Conservation (phyloP, 495 filamentous ascomycete species). For the Collariella sp. region DNA sequence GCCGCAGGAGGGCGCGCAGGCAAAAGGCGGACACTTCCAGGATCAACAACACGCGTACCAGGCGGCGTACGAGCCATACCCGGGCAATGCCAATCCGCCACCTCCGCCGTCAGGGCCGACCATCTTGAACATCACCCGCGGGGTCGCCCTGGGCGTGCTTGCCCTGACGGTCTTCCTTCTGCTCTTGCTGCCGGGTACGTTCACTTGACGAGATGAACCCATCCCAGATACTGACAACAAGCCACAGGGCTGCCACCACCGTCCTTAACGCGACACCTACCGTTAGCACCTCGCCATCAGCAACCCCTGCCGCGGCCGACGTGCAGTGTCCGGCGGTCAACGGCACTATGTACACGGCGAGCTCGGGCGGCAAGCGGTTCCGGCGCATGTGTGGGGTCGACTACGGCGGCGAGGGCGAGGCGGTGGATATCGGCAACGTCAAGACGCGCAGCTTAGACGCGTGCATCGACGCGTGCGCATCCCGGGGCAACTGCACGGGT, state of each 20-base stretch:
- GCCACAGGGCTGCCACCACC: background rate
- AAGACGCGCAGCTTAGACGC: slow-evolving; percentile 20
- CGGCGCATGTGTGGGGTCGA: slow-evolving; percentile 29
- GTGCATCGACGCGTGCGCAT: slow-evolving; percentile 31
- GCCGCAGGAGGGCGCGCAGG: background rate
- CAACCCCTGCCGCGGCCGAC: background rate
- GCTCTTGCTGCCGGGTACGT: background rate
- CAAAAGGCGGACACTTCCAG: background rate
- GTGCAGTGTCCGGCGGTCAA: slow-evolving; percentile 26
- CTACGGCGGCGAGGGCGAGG: slow-evolving; percentile 25
- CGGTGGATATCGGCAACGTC: slow-evolving; percentile 25
- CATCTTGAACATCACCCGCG: slow-evolving; percentile 14
- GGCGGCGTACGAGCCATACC: background rate
- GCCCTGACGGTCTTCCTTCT: slow-evolving; percentile 6
- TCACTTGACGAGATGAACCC: too few relatives aligned
- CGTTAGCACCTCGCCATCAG: background rate
- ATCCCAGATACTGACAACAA: background rate
- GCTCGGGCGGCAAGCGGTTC: slow-evolving; percentile 22
- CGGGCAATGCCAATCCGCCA: background rate
- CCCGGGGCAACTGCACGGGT: slow-evolving; percentile 23
- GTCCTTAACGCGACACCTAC: background rate
- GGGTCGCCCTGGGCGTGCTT: slow-evolving; percentile 10
- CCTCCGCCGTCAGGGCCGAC: background rate
- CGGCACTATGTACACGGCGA: slow-evolving; percentile 25
- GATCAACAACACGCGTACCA: background rate